Conservation (phyloP, 2,329 filamentous ascomycete genomes). For the Colletotrichum sp. region DNA sequence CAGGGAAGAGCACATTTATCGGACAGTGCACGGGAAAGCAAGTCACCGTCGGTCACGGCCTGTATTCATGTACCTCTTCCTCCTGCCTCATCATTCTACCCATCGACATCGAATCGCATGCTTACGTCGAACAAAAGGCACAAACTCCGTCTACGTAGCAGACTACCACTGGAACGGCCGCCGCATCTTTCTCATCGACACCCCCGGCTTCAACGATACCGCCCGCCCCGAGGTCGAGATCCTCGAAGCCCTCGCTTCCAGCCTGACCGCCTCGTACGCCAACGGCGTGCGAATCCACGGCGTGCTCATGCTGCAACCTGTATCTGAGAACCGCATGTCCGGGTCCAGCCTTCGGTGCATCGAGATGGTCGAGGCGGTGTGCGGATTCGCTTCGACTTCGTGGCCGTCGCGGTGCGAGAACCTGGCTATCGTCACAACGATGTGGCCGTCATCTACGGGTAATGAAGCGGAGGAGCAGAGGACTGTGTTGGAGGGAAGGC, state of each 20-base stretch:
- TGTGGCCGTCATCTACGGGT: background rate
- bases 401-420: background rate
- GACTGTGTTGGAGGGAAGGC: background rate
- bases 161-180: background rate
- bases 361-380: background rate
- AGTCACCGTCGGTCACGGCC: background rate
- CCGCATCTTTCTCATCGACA: background rate
- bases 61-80: background rate
- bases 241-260: background rate
- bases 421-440: background rate
- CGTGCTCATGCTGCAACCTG: background rate
- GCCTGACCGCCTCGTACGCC: background rate
- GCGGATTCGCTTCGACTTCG: background rate
- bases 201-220: background rate
- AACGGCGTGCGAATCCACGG: background rate
- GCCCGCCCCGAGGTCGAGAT: background rate
- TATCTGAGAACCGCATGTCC: background rate
- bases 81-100: background rate
- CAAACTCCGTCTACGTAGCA: background rate
- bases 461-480: background rate
- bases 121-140: background rate
- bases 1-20: background rate
- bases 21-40: background rate
- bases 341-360: background rate
- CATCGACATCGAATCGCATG: background rate